These are phyloP conservation scores for Mortierella sp. DNA, from an alignment of 371 early-diverging fungal species.

Conservation along the genomic window DNA sequence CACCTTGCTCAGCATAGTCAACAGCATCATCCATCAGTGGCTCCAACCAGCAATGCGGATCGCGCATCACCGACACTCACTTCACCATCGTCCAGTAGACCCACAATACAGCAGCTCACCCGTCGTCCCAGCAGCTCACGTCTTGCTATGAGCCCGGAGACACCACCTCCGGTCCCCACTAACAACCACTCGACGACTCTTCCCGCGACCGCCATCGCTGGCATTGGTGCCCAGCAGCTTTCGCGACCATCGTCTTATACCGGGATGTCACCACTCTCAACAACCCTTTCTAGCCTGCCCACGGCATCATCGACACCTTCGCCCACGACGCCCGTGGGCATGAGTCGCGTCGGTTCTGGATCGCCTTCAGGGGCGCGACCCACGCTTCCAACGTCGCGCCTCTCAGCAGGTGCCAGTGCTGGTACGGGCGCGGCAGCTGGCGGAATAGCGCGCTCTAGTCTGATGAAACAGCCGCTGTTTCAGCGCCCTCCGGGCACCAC, in stretches of 20 bases:
- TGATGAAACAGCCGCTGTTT: conserved; percentile 44
- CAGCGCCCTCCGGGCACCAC: conserved; percentile 35
- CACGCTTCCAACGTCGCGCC: conserved; percentile 26
- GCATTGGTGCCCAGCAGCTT: too few relatives aligned
- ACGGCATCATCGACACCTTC: conserved; percentile 33
- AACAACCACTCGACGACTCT: background rate
- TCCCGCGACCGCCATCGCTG: too few relatives aligned
- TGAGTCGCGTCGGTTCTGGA: conserved; percentile 19
- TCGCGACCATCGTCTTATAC: conserved; percentile 29
- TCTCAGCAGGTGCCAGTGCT: conserved; percentile 14
- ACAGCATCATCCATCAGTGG: conserved; percentile 2
- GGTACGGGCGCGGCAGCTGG: conserved; percentile 4
- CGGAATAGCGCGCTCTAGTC: conserved; percentile 12
- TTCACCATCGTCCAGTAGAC: conserved; percentile 21
- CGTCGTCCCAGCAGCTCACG: conserved; percentile 32
- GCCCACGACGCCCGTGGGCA: conserved; percentile 25
- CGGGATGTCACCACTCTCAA: conserved; percentile 39
- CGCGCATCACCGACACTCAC: conserved; percentile 35
- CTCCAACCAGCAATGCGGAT: conserved; percentile 11
- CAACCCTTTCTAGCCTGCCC: conserved; percentile 24
- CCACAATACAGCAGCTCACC: conserved; percentile 25
- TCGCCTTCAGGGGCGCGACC: conserved; percentile 43
- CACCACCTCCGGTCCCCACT: background rate
- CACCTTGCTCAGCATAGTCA: conserved; percentile 11
- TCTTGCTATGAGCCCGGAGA: conserved; percentile 20